These are phyloP conservation scores for Psidium friedrichsthalianum DNA, from an alignment of 345 rosid species.

Conservation along the genomic window DNA sequence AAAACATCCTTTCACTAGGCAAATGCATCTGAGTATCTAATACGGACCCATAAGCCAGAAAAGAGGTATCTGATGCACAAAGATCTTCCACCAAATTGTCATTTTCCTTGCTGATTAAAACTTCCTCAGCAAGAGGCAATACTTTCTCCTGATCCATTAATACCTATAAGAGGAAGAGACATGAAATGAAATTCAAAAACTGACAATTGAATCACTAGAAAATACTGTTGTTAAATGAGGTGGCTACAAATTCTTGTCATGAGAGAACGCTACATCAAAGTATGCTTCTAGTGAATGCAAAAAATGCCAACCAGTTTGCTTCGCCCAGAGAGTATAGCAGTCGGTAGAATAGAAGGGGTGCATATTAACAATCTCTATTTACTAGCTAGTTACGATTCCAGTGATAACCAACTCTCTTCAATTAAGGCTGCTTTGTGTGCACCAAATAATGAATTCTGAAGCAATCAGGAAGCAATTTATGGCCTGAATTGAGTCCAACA, in stretches of 20 bases:
- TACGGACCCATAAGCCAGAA: constrained; percentile 19
- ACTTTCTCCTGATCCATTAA: constrained; percentile 14
- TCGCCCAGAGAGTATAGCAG: background rate
- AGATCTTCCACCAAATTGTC: constrained; percentile 21
- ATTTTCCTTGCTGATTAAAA: constrained; percentile 13
- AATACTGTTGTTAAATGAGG: background rate
- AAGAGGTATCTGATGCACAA: constrained; percentile 20
- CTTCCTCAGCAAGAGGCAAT: constrained; percentile 15
- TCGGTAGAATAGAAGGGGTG: background rate
- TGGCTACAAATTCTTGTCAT: background rate
- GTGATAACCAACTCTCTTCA: background rate
- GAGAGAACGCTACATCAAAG: background rate
- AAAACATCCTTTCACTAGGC: constrained; percentile 40
- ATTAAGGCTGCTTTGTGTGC: background rate
- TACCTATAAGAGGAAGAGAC: constrained; percentile 21
- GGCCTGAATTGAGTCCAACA: background rate
- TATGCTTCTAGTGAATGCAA: background rate
- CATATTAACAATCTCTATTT: background rate
- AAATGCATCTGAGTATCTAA: constrained; percentile 36
- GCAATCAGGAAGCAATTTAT: background rate
- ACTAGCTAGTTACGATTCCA: background rate
- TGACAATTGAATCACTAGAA: background rate
- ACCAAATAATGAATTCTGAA: background rate
- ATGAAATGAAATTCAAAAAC: constrained; percentile 11
- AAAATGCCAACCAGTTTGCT: background rate